Evolutionary conservation across 1,284 basidiomycete species (phyloP).

Genomic region (Volvariella volvacea): DNA sequence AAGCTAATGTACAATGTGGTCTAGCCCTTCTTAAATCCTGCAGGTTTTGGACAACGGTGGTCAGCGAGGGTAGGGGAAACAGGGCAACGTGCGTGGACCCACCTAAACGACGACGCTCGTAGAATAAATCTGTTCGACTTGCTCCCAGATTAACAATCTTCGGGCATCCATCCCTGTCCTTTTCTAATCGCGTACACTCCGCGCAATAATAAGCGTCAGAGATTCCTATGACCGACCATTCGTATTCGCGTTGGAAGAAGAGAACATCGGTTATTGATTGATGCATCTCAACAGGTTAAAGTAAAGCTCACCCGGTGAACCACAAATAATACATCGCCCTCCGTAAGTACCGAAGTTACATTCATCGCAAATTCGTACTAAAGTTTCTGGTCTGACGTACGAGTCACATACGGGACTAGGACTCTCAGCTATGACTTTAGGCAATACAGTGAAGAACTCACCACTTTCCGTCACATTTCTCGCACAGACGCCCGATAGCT

Average conservation of each 20-base stretch:
- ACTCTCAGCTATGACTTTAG: constrained; percentile 1
- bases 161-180: constrained; percentile 97
- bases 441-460: constrained; percentile 29
- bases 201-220: constrained; percentile 98
- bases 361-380: constrained; percentile 98
- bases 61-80: constrained; percentile 1
- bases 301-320: constrained; percentile 76
- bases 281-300: no score
- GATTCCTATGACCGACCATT: no score
- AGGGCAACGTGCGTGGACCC: constrained; percentile 16
- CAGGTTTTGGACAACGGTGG: no score
- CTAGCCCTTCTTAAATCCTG: constrained; percentile 81
- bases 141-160: constrained; percentile 97
- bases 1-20: no score
- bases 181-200: constrained; percentile 93
- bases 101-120: constrained; percentile 78
- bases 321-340: constrained; percentile 96
- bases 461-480: constrained; percentile 99
- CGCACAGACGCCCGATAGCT: constrained; percentile 97
- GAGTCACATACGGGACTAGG: constrained; percentile 96
- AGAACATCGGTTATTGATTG: no score
- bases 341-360: constrained; percentile 99
- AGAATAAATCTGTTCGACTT: constrained; percentile 84
- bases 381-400: constrained; percentile 95
- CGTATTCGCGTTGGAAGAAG: background rate